Evolutionary conservation across 352 stramenopile genomes (phyloP).

Genomic region (Globisporangium yorkense): DNA sequence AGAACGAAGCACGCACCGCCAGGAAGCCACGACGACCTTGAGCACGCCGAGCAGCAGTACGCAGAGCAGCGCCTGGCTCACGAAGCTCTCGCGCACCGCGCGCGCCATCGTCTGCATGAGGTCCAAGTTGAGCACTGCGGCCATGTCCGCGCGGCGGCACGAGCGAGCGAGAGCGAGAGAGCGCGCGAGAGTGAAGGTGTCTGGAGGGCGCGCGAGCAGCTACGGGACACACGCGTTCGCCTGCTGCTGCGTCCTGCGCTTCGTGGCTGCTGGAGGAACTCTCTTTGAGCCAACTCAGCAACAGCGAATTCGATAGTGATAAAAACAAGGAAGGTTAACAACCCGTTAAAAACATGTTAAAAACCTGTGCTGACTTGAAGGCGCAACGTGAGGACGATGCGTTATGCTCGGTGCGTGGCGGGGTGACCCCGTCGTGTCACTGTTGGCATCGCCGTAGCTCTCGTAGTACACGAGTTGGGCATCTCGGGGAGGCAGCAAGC

Average conservation of each 20-base stretch:
- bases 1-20: conserved; percentile 24
- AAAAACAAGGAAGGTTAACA: neutral
- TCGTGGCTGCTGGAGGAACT: too few relatives aligned
- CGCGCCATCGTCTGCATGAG: conserved; percentile 56
- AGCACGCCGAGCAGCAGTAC: conserved; percentile 47
- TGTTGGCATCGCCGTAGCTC: neutral
- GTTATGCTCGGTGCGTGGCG: too few relatives aligned
- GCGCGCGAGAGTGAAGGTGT: neutral
- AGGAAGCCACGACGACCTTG: conserved; percentile 54
- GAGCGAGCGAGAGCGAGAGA: neutral
- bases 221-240: too few relatives aligned
- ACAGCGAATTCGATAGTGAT: neutral
- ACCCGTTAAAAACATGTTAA: too few relatives aligned
- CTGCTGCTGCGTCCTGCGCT: neutral
- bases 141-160: conserved; percentile 23
- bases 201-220: neutral
- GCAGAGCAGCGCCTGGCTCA: conserved; percentile 58
- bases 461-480: neutral
- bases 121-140: conserved; percentile 49
- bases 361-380: neutral
- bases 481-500: too few relatives aligned
- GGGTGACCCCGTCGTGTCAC: too few relatives aligned
- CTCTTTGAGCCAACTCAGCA: neutral
- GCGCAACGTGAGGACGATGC: too few relatives aligned
- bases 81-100: conserved; percentile 55